Base-by-base conservation (phyloP, 1,284 basidiomycete species). In the Melampsora larici-populina region DNA sequence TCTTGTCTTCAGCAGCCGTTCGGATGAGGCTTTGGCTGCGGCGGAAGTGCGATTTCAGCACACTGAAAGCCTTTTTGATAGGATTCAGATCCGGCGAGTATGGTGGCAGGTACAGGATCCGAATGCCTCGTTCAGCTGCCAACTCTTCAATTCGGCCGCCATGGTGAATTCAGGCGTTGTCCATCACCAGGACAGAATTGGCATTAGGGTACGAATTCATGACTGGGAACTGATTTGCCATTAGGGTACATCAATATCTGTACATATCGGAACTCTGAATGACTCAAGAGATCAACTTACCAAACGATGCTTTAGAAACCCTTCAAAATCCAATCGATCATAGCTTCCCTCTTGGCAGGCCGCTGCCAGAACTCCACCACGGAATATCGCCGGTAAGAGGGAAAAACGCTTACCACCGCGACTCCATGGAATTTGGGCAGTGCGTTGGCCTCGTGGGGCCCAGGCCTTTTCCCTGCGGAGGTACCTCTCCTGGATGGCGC, bases 71-170 rank as follows among this genome's bases (percentile, higher is more conserved):
- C 29, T 70, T 70, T 29, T 70, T 49, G n/a, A 70, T 70, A 8
- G 68, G 68, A 29, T 55, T 70, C 4, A 70, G 36, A 31, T 70
- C 68, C 0, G 68, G 68, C 1, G 48, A 58, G 68, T 70, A 55
- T 9, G 68, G 48, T 15, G 68, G 68, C 1, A 70, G 49, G 33
- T 58, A 70, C 8, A 70, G 24, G 9, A 49, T 26, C 2, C 29
- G 48, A 31, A 49, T 31, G 1, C 51, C 51, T 18, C 5, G 5
- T 8, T 26, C 36, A 0, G 24, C 24, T 6, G 31, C 46, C 0
- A 49, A 8, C 9, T 58, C 49, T 33, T n/a, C n/a, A n/a, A n/a
- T n/a, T n/a, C n/a, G n/a, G n/a, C n/a, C n/a, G n/a, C n/a, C n/a
- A n/a, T n/a, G n/a, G n/a, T n/a, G n/a, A n/a, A n/a, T n/a, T n/a